These are phyloP conservation scores for Calonectria ilicicola DNA, from an alignment of 2,329 filamentous ascomycete species.

Conservation along the genomic window DNA sequence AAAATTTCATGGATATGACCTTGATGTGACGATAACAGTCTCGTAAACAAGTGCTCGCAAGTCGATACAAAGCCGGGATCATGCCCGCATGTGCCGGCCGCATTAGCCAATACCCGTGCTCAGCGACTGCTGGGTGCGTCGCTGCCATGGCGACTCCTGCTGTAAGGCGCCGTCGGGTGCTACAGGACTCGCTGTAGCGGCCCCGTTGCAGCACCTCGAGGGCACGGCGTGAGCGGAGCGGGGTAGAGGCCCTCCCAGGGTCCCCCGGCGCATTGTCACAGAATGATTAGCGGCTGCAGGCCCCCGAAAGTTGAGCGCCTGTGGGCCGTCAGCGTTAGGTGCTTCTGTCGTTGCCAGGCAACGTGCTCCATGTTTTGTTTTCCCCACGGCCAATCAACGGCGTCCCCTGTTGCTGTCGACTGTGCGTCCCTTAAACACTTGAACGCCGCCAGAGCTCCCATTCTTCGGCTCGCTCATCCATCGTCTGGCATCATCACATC, in stretches of 20 bases:
- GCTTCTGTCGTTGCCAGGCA: constrained; percentile 38
- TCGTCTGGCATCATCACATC: constrained; percentile 40
- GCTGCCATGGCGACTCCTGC: constrained; percentile 48
- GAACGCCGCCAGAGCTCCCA: constrained; percentile 40
- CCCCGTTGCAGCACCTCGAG: constrained; percentile 31
- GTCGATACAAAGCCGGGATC: constrained; percentile 35
- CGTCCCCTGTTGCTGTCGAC: constrained; percentile 27
- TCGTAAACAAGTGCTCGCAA: constrained; percentile 37
- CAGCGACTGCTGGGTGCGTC: constrained; percentile 36
- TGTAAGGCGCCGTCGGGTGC: constrained; percentile 27
- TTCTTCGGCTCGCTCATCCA: constrained; percentile 36
- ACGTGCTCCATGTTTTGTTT: constrained; percentile 47
- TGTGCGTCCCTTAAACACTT: constrained; percentile 49
- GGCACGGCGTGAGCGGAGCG: constrained; percentile 39
- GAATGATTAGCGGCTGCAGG: constrained; percentile 43
- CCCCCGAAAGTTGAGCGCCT: constrained; percentile 16
- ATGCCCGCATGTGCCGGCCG: constrained; percentile 34
- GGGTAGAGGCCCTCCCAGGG: constrained; percentile 30
- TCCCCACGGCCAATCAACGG: constrained; percentile 45
- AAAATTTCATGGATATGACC: constrained; percentile 35
- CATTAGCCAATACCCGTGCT: constrained; percentile 37
- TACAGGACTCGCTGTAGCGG: constrained; percentile 29
- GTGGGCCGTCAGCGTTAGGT: constrained; percentile 24
- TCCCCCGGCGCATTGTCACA: constrained; percentile 42
- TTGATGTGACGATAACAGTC: constrained; percentile 35